These are phyloP conservation scores for Solanum dulcamara DNA, from an alignment of 257 asterid species.

Conservation along the genomic window DNA sequence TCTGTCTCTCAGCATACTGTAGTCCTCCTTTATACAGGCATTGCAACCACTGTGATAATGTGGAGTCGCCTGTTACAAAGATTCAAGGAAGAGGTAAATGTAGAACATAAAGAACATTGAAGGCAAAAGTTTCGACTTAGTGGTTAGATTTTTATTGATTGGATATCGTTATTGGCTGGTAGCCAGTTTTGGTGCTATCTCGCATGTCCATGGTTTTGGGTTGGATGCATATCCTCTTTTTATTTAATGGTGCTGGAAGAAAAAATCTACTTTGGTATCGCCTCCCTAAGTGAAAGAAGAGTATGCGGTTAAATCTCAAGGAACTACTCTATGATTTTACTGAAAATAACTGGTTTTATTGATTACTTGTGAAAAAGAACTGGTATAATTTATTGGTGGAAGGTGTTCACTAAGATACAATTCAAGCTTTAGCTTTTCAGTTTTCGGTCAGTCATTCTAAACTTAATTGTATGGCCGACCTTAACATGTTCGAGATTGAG, in stretches of 20 bases:
- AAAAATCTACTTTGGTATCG: neutral
- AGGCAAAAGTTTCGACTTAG: neutral
- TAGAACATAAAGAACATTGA: neutral
- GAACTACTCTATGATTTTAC: neutral
- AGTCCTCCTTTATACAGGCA: neutral
- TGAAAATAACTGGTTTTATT: neutral
- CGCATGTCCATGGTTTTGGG: neutral
- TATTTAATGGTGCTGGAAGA: neutral
- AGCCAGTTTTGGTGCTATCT: neutral
- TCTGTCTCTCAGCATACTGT: neutral
- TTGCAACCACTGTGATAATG: neutral
- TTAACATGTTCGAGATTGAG: neutral
- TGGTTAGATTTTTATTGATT: neutral
- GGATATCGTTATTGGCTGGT: neutral
- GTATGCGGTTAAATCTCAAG: neutral
- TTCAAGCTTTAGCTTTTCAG: neutral
- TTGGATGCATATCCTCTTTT: neutral
- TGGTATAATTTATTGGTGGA: neutral
- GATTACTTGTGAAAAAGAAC: neutral
- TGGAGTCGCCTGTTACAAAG: neutral
- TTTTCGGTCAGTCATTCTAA: neutral
- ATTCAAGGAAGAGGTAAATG: neutral
- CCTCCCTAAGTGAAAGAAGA: neutral
- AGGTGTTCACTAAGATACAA: neutral
- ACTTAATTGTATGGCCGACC: neutral